phyloP scores from a whole-genome alignment of 495 filamentous ascomycete genomes.

The Podospora sp. region DNA sequence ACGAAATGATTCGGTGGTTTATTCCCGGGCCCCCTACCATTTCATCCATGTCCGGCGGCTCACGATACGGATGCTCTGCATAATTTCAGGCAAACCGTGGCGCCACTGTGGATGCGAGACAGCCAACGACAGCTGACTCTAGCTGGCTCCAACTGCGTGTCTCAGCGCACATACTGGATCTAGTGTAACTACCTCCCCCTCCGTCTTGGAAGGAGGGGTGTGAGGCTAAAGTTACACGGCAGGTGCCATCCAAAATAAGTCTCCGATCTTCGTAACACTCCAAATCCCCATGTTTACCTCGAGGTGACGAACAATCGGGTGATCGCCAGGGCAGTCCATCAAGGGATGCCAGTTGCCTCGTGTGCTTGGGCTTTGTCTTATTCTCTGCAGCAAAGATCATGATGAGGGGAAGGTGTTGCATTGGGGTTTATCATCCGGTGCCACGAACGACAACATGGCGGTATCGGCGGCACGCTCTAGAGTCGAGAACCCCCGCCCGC shows the following conservation, averaged over 20 bases:
- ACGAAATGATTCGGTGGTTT: background rate
- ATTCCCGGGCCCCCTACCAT: background rate
- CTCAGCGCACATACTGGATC: slow-evolving; percentile 19
- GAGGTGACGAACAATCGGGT: background rate
- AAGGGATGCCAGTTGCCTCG: background rate
- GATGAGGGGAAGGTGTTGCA: background rate
- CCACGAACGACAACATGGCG: background rate
- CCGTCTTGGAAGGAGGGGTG: background rate
- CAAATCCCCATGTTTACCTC: background rate
- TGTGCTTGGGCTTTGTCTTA: background rate
- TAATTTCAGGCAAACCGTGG: background rate
- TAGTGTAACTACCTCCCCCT: slow-evolving; percentile 19
- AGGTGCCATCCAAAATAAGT: slow-evolving; percentile 16
- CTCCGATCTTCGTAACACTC: background rate
- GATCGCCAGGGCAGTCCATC: background rate
- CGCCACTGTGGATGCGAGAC: background rate
- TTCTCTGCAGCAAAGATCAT: slow-evolving; percentile 14
- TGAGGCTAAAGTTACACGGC: slow-evolving; percentile 17
- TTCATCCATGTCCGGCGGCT: background rate
- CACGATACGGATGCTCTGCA: background rate
- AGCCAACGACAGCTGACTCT: background rate
- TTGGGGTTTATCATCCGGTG: background rate
- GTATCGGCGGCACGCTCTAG: slow-evolving; percentile 3
- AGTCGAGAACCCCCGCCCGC: slow-evolving; percentile 15
- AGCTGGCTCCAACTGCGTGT: background rate